These are phyloP conservation scores for Colletotrichum lentis DNA, from an alignment of 2,329 filamentous ascomycete genomes.

Conservation along the genomic window DNA sequence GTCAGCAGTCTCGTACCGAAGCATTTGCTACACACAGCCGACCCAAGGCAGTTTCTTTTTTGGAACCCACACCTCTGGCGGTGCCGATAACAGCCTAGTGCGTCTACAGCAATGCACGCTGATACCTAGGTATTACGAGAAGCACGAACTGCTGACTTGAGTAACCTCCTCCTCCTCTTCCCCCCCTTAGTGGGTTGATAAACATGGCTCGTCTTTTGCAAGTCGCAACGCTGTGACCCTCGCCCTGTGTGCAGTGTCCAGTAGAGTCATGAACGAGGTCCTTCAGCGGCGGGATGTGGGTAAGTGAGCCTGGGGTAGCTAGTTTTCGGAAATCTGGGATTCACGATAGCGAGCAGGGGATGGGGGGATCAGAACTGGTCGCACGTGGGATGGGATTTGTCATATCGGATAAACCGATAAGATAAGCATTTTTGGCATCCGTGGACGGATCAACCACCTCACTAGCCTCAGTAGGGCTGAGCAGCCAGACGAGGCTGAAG, in stretches of 20 bases:
- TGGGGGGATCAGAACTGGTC: neutral
- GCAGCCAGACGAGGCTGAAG: conserved; percentile 27
- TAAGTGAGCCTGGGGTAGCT: conserved; percentile 24
- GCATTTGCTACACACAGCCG: neutral
- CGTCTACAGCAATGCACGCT: neutral
- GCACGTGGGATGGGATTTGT: neutral
- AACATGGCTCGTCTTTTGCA: neutral
- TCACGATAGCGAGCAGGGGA: conserved; percentile 10
- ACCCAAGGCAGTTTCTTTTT: neutral
- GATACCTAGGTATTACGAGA: neutral
- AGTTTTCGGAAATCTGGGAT: conserved; percentile 16
- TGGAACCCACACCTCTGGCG: conserved; percentile 1
- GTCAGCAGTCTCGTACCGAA: conserved; percentile 3
- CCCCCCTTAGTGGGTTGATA: neutral
- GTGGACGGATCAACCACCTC: conserved; percentile 1
- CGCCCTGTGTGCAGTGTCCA: neutral
- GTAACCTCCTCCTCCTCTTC: conserved; percentile 20
- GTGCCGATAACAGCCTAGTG: neutral
- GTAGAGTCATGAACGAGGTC: conserved; percentile 24
- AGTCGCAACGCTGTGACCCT: conserved; percentile 2
- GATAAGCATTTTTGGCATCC: conserved; percentile 6
- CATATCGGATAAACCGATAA: conserved; percentile 32
- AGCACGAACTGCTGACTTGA: conserved; percentile 9
- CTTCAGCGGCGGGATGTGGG: conserved; percentile 12
- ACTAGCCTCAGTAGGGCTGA: neutral